Base-by-base conservation (phyloP, 164 flowering plant genomes). In the Magnolia officinalis region DNA sequence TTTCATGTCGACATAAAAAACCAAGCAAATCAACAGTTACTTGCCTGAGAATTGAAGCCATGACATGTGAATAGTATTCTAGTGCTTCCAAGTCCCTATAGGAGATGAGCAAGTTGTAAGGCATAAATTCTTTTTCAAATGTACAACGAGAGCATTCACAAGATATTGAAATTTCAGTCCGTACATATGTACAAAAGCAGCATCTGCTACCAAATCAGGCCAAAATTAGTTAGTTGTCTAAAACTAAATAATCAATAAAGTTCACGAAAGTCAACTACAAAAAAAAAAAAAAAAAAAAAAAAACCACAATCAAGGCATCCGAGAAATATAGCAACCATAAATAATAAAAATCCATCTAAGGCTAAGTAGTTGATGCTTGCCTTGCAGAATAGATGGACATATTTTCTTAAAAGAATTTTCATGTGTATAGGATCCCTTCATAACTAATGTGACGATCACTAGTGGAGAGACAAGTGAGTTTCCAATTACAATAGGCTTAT, bases 61-160 rank as follows among this genome's bases (percentile, higher is more conserved):
- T 90, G 97, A 78, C 94, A 90, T 73, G 97, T 86, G 63, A 92
- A 83, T 74, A 92, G 64, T 77, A 92, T 82, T 83, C 86, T 90
- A 66, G 92, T 85, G 76, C 81, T 79, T 84, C 70, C 88, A 76
- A 92, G 89, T 58, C 94, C 96, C 96, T 90, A 19, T 63, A 18
- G 29, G 45, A 55, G 45, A 37, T 37, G 45, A 37, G 45, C 45
- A 37, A 37, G 6, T 37, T 37, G 45, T 16, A 55, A 55, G 13
- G 61, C 61, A 55, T 9, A 16, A 11, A 11, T 16, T 55, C 11
- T 55, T 55, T 55, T 11, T 11, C 13, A 55, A 55, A 18, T n/a
- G 8, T 10, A 72, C 7, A 72, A 72, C 10, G 74, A n/a, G 26
- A 19, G 19, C 3, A 69, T 69, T 19, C 18, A 29, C 71, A 69